A percentile compares a stretch with the other conserved stretches of the same genome.
Conservation (phyloP, 1,284 basidiomycete genomes). For the Ganoderma lucidum region DNA sequence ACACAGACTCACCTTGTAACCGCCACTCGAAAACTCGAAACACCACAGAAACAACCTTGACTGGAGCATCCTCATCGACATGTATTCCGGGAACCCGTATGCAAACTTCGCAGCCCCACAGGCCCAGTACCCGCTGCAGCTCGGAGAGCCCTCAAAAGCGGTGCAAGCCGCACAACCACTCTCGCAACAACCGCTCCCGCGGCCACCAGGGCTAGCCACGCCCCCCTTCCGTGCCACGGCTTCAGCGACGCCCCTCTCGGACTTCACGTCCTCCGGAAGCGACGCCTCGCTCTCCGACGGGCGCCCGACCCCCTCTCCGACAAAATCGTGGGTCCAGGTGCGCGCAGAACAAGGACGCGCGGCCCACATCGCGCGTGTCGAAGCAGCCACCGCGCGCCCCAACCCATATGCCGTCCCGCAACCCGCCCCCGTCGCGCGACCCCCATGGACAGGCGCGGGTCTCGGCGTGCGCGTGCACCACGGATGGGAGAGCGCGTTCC, state of each 20-base stretch:
- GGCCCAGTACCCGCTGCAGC: constrained; percentile 10
- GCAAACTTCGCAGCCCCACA: constrained; percentile 1
- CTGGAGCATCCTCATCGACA: not conserved
- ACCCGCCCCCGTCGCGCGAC: not conserved
- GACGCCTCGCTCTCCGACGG: not conserved
- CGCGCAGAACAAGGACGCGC: constrained; percentile 8
- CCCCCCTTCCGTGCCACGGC: not conserved
- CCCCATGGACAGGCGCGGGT: constrained; percentile 12
- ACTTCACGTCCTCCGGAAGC: constrained; percentile 4
- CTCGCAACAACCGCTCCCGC: not conserved
- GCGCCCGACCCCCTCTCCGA: constrained; percentile 1
- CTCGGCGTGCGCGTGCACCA: constrained; percentile 27
- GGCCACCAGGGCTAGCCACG: not conserved
- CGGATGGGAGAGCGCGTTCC: constrained; percentile 24
- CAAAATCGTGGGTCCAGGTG: constrained; percentile 1
- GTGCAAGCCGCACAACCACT: constrained; percentile 4
- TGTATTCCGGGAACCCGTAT: not conserved
- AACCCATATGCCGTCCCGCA: constrained; percentile 11
- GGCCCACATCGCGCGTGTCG: constrained; percentile 5
- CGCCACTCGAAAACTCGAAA: not conserved
- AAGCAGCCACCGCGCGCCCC: constrained; percentile 1
- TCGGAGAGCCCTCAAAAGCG: constrained; percentile 3
- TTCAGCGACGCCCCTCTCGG: constrained; percentile 4
- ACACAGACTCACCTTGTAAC: constrained; percentile 1
- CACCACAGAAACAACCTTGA: not conserved